Percentiles rank a stretch among this genome's conserved stretches.
Conservation (phyloP, 371 early-diverging fungal genomes). For the Mucor piriformis region DNA sequence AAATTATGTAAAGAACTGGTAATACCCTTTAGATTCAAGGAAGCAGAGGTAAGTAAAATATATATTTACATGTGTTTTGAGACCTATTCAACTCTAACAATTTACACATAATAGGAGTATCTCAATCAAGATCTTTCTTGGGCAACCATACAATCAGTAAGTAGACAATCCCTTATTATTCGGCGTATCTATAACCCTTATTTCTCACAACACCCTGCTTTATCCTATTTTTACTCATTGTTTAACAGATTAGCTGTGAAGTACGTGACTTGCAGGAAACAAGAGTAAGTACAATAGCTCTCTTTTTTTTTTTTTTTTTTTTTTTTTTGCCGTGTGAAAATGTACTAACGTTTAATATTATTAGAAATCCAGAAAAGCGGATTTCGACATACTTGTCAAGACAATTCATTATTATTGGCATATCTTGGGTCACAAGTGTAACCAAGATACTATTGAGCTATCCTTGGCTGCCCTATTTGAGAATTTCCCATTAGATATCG, state of each 20-base stretch:
- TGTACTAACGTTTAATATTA: background rate
- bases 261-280: constrained; percentile 26
- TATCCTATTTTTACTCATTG: background rate
- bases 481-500: constrained; percentile 13
- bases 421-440: constrained; percentile 7
- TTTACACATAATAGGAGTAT: no score
- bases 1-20: constrained; percentile 20
- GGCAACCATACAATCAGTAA: constrained; percentile 39
- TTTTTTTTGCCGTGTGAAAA: background rate
- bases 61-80: background rate
- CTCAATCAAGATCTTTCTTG: constrained; percentile 28
- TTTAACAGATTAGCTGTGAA: constrained; percentile 30
- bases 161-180: background rate
- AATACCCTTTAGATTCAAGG: constrained; percentile 13
- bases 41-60: constrained; percentile 17
- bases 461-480: constrained; percentile 8
- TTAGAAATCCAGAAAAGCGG: constrained; percentile 12
- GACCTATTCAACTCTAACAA: background rate
- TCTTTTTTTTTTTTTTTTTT: background rate
- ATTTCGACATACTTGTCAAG: constrained; percentile 13
- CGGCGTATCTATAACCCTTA: background rate
- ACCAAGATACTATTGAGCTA: constrained; percentile 10
- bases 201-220: background rate
- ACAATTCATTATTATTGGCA: constrained; percentile 28
- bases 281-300: constrained; percentile 7